Base-by-base conservation (phyloP, 2,329 filamentous ascomycete species). In the Leptographium radiaticola region DNA sequence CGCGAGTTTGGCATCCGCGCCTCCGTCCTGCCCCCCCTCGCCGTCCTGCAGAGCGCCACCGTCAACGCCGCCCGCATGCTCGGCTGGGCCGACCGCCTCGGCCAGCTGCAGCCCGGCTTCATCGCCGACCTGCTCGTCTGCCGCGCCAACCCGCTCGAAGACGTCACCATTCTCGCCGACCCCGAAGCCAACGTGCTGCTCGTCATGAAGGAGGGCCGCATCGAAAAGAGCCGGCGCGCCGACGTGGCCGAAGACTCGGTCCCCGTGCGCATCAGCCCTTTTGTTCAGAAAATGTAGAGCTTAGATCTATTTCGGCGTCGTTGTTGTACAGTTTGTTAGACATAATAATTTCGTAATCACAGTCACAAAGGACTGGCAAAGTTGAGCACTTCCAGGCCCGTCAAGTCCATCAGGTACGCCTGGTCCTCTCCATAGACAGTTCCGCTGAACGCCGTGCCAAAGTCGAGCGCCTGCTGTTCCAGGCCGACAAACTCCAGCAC, bases 121-220 rank as follows among this genome's bases (percentile, higher is more conserved):
- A 62, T 65, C 7, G 76, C 75, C 0, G 77, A 80, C 62, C 53
- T 80, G 20, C 58, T 80, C 31, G 63, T 80, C 11, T 60, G 78
- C 30, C 70, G 69, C 38, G 60, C 61, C 30, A 79, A 79, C 59
- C 77, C 76, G 2, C 62, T 80, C 53, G 71, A 77, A 20, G 70
- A 79, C 60, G 69, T 79, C 16, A 68, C 67, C 2, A 64, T 79
- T 10, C 62, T 80, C 13, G 74, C 74, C 57, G 59, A 66, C 34
- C 70, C 70, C 2, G 71, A 76, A 30, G 64, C 68, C 57, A 63
- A 72, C 56, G 57, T 79, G 9, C 53, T 74, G 30, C 71, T 67
- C 4, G 72, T 78, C 6, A 68, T 79, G 54, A 78, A 79, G 57
- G 75, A 75, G 34, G 75, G 76, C 0, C 66, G 73, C 15, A 67